phyloP scores from a whole-genome alignment of 306 rosid species.

The Lathyrus sativus region DNA sequence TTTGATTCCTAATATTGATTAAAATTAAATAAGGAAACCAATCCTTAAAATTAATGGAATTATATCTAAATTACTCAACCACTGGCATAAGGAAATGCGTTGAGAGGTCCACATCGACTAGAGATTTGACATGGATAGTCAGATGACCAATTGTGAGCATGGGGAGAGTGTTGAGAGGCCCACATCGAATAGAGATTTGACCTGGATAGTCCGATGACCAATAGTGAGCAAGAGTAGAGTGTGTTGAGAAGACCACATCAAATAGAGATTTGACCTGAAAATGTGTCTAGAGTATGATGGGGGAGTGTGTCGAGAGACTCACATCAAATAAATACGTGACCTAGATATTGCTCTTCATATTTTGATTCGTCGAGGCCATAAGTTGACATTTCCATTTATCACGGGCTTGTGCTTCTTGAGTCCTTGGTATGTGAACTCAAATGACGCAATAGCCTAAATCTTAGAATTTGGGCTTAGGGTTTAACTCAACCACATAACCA shows the following conservation, averaged over 20 bases:
- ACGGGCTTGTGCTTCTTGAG: not conserved
- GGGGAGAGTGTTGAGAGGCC: not conserved
- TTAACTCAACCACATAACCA: not conserved
- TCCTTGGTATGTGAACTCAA: not conserved
- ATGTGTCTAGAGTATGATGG: not conserved
- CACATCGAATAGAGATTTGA: not conserved
- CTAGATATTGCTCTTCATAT: not conserved
- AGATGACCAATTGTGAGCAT: not conserved
- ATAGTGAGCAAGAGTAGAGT: not conserved
- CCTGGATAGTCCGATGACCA: not conserved
- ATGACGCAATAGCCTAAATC: not conserved
- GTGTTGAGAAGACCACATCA: not conserved
- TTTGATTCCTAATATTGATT: not conserved
- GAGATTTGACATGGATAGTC: not conserved
- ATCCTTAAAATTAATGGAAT: not conserved
- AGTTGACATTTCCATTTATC: not conserved
- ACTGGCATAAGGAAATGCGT: not conserved
- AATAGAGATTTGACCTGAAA: not conserved
- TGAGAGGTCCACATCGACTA: not conserved
- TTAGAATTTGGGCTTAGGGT: constrained; percentile 4
- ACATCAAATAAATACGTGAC: not conserved
- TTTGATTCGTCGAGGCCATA: not conserved
- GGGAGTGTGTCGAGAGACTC: no score
- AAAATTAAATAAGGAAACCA: not conserved
- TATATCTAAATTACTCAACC: not conserved